Percentiles rank a stretch among this genome's conserved stretches.
These are phyloP conservation scores for Acer saccharum DNA, from an alignment of 345 rosid species.

Conservation along the genomic window DNA sequence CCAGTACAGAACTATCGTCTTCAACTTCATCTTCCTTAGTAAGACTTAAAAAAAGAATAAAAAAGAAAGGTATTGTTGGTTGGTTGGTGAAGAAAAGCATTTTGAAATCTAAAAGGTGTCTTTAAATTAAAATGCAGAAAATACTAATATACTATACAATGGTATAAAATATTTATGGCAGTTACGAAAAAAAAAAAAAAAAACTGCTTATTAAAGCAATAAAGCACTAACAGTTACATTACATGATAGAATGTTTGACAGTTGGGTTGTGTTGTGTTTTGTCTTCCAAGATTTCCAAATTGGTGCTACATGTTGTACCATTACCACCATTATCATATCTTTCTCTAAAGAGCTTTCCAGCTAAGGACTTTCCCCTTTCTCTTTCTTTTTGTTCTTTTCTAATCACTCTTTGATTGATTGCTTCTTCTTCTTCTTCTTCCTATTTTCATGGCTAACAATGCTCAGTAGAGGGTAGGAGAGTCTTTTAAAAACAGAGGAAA, in stretches of 20 bases:
- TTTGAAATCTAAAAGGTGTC: not conserved
- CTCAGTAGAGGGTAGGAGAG: not conserved
- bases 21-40: no score
- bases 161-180: not conserved
- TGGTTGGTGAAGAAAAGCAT: constrained; percentile 20
- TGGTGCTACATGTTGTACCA: not conserved
- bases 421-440: not conserved
- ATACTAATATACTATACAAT: no score
- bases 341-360: not conserved
- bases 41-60: not conserved
- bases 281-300: constrained; percentile 8
- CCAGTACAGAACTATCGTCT: no score
- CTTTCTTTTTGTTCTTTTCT: not conserved
- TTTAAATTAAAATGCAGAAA: not conserved
- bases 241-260: constrained; percentile 14
- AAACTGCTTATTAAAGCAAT: constrained; percentile 9
- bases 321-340: not conserved
- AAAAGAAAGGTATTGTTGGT: not conserved
- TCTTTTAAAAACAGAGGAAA: not conserved
- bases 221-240: constrained; percentile 15
- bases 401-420: not conserved
- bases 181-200: not conserved
- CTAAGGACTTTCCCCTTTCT: not conserved
- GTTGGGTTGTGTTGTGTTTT: constrained; percentile 14
- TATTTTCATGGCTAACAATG: not conserved